Evolutionary conservation across 352 stramenopile species (phyloP).

Genomic region (Phytophthora fragariae): DNA sequence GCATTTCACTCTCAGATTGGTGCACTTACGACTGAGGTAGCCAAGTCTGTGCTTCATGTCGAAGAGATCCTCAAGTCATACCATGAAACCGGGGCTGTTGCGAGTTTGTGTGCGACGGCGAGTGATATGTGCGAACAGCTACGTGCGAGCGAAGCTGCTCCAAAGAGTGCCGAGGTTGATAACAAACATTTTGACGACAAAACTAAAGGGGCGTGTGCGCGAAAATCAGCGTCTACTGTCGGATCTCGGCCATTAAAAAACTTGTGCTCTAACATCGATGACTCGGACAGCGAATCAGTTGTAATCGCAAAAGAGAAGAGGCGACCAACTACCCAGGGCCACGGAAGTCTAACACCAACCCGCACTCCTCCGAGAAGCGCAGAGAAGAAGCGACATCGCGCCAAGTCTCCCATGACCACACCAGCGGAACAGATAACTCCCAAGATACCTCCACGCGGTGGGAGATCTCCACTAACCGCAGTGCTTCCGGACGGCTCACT

Average conservation of each 20-base stretch:
- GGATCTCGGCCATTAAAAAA: constrained; percentile 44
- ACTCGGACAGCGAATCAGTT: constrained; percentile 40
- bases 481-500: constrained; percentile 20
- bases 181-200: neutral
- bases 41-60: constrained; percentile 68
- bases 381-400: neutral
- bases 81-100: neutral
- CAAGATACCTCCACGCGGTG: constrained; percentile 2
- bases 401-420: constrained; percentile 8
- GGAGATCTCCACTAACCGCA: constrained; percentile 14
- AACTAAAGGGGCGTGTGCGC: neutral
- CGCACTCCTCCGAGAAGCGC: constrained; percentile 12
- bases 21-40: constrained; percentile 71
- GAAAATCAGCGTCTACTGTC: constrained; percentile 1
- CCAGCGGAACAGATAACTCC: constrained; percentile 1
- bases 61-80: constrained; percentile 69
- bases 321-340: neutral
- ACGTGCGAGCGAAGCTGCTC: neutral
- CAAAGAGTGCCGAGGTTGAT: constrained; percentile 5
- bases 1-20: constrained; percentile 82
- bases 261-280: constrained; percentile 55
- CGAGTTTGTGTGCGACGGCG: neutral
- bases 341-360: constrained; percentile 15
- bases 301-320: neutral
- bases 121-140: neutral